Evolutionary conservation across 2,329 filamentous ascomycete genomes (phyloP), one percentile per base, ranked within the genome.

Genomic region (Xylaria sp.): DNA sequence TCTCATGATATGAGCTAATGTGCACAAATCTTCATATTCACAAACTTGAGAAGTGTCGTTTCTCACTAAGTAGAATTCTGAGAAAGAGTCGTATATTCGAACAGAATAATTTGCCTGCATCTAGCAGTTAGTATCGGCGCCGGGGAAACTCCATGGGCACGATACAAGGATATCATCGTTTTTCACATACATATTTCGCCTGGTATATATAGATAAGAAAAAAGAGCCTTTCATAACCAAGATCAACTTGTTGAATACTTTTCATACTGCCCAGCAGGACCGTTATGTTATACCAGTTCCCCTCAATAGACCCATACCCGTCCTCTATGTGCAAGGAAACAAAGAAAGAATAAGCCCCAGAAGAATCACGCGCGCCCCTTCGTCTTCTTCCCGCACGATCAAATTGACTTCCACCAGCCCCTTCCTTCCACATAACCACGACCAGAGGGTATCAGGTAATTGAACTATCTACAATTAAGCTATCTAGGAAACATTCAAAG

Each of bases 391-490:
- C 28, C 23, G 54, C 48, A 23, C 44, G 0, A 49, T 44, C 28
- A 59, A 28, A 46, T 13, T 33, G 53, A 20, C 60, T 44, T 58
- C 57, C 53, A 44, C 49, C 59, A 56, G 51, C 42, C 40, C 48
- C 42, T 48, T 33, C 63, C 40, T 66, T 65, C 70, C 63, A 65
- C 63, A 68, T 74, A 70, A 69, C 72, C 68, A 58, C 69, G 46
- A 59, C 68, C 71, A 71, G 36, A 68, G 77, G 77, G 77, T 78
- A 78, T 77, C 77, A 75, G 73, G 66, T 72, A 70, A 65, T 73
- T 72, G 68, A 62, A 69, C 77, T 78, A 79, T 79, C 77, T 79
- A 78, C 76, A 75, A 77, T 77, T 78, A 75, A 59, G 61, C 73
- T 67, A 68, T 65, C 59, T 67, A 69, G 71, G 70, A 58, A 48